phyloP scores from a whole-genome alignment of 2,329 filamentous ascomycete genomes.

The Penicillium sp. region DNA sequence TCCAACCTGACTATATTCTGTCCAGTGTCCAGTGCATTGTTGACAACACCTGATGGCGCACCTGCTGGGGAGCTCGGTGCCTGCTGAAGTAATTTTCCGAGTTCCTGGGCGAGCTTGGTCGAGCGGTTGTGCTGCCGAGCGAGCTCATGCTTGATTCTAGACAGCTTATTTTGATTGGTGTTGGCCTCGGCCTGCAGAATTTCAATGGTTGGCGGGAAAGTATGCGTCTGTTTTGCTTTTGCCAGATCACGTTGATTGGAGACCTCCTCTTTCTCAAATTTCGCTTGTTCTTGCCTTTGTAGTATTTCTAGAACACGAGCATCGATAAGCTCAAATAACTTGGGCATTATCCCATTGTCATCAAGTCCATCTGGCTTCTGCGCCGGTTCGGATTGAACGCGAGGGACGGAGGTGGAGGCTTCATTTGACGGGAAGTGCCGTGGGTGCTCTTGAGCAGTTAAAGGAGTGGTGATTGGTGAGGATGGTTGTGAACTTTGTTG shows the following conservation, averaged over 20 bases:
- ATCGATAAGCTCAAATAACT: constrained; percentile 1
- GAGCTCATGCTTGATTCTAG: not conserved
- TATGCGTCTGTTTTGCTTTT: not conserved
- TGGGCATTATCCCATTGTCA: not conserved
- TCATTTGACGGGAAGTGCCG: not conserved
- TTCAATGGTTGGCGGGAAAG: not conserved
- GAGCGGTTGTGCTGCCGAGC: not conserved
- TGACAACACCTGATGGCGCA: not conserved
- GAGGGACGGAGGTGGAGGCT: no score
- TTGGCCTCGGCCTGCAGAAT: not conserved
- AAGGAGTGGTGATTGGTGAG: not conserved
- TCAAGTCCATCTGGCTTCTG: not conserved
- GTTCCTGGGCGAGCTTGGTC: not conserved
- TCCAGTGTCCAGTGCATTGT: not conserved
- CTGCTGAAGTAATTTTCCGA: not conserved
- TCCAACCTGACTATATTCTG: not conserved
- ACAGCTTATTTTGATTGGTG: not conserved
- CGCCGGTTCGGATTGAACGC: no score
- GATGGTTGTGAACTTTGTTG: not conserved
- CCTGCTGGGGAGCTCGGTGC: not conserved
- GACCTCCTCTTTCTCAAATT: not conserved
- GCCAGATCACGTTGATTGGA: constrained; percentile 2
- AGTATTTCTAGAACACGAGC: not conserved
- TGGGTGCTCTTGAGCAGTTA: not conserved
- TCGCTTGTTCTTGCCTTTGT: not conserved